Percentiles rank a stretch among this genome's conserved stretches.
Evolutionary conservation across 495 filamentous ascomycete species (phyloP).

Genomic region (Hypoxylon cercidicola): DNA sequence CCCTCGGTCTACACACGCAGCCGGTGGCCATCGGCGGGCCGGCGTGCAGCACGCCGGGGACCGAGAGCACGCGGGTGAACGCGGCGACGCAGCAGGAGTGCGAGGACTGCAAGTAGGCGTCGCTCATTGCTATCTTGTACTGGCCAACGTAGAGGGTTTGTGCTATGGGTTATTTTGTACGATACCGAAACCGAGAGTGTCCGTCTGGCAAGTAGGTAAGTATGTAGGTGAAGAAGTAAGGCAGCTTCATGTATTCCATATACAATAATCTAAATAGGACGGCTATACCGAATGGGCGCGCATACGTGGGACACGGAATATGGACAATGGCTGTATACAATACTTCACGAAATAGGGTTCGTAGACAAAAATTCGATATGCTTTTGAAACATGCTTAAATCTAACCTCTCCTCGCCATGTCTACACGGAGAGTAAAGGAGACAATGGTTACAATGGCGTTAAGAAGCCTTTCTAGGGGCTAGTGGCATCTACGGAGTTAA

Average conservation of each 20-base stretch:
- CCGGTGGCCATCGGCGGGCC: constrained; percentile 26
- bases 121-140: neutral
- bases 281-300: neutral
- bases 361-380: no score
- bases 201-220: neutral
- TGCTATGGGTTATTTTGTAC: neutral
- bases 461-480: no score
- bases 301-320: no score
- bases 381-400: no score
- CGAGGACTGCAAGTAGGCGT: constrained; percentile 39
- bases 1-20: constrained; percentile 24
- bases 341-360: no score
- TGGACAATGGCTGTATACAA: no score
- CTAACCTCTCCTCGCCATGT: no score
- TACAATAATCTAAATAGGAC: neutral
- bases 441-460: no score
- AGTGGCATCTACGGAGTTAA: no score
- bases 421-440: no score
- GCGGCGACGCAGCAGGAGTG: constrained; percentile 23
- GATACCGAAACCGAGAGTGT: neutral
- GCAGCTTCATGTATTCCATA: neutral
- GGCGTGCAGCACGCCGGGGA: constrained; percentile 17
- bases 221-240: constrained; percentile 3
- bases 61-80: constrained; percentile 25
- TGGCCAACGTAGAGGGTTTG: no score